These are phyloP conservation scores for Mycena rebaudengoi DNA, from an alignment of 768 basidiomycete genomes.

Conservation along the genomic window DNA sequence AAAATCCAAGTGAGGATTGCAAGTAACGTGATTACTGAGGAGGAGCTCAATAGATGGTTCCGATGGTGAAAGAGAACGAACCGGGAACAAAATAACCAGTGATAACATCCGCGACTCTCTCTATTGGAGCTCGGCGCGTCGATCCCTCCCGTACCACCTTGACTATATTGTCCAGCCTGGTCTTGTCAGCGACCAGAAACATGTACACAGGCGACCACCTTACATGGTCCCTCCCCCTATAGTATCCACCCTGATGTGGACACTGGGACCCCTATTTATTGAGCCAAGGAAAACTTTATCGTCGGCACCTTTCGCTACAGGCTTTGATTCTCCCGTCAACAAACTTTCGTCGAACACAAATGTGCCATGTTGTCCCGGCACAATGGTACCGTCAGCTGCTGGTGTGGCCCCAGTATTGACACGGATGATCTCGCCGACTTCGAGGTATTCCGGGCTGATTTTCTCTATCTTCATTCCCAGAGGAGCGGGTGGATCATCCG, in stretches of 20 bases:
- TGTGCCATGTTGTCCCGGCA: slow-evolving; percentile 46
- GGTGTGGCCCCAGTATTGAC: slow-evolving; percentile 78
- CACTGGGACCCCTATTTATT: slow-evolving; percentile 67
- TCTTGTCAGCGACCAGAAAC: neutral
- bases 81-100: slow-evolving; percentile 83
- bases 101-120: slow-evolving; percentile 75
- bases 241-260: slow-evolving; percentile 68
- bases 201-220: slow-evolving; percentile 27
- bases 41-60: neutral
- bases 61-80: neutral
- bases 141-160: slow-evolving; percentile 82
- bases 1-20: slow-evolving; percentile 75
- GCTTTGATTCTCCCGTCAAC: slow-evolving; percentile 80
- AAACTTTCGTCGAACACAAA: slow-evolving; percentile 82
- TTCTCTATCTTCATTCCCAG: slow-evolving; percentile 44
- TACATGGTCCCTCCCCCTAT: slow-evolving; percentile 78
- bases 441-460: slow-evolving; percentile 68
- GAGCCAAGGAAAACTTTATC: slow-evolving; percentile 82
- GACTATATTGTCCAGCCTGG: slow-evolving; percentile 80
- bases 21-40: slow-evolving; percentile 66
- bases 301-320: slow-evolving; percentile 64
- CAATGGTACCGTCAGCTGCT: slow-evolving; percentile 77
- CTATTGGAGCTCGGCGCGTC: slow-evolving; percentile 77
- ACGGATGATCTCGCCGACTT: slow-evolving; percentile 81
- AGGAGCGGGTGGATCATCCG: slow-evolving; percentile 20